Evolutionary conservation across 495 filamentous ascomycete genomes (phyloP), one percentile per base, ranked within the genome.

Genomic region (Annulohypoxylon moriforme): DNA sequence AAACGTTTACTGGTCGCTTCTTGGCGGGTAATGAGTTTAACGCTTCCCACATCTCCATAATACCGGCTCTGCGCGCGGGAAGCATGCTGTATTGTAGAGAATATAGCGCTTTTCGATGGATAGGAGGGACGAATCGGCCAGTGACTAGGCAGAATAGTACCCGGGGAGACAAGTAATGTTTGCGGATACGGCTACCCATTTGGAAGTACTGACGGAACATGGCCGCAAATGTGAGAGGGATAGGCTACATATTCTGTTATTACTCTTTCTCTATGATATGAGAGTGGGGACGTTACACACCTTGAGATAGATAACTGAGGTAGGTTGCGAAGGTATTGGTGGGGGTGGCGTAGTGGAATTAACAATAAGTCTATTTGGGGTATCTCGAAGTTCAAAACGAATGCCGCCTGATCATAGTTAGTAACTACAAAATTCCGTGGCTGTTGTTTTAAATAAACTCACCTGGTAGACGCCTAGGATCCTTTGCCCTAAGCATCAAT

Each of bases 201-300:
- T 98, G 93, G 80, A 96, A 97, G 82, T 99, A 98, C 74, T 97
- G 94, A 69, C 96, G 89, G 79, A 98, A 98, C 91, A 97, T 98
- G 27, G 91, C 91, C 33, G 88, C 87, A 64, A 98, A 90, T n/a
- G 92, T 88, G 3, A 99, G 88, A 1, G 96, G 96, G 20, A 97
- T 91, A 4, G 94, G 93, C 92, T 97, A 67, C n/a, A n/a, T 18
- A 73, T 70, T 40, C 59, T 75, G 34, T 61, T 62, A 79, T 58
- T 57, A 34, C 7, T 33, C 53, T 65, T 57, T 36, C 47, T 3
- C 34, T 40, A 0, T 4, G 7, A 10, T 1, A 6, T 16, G 16
- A 33, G n/a, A n/a, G n/a, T 10, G 22, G 4, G 22, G 20, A 46
- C 11, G 7, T 29, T 14, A 67, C 78, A 42, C 80, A 93, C 93